Conservation (phyloP, 1,139 yeast species). For the Pichia sp. region DNA sequence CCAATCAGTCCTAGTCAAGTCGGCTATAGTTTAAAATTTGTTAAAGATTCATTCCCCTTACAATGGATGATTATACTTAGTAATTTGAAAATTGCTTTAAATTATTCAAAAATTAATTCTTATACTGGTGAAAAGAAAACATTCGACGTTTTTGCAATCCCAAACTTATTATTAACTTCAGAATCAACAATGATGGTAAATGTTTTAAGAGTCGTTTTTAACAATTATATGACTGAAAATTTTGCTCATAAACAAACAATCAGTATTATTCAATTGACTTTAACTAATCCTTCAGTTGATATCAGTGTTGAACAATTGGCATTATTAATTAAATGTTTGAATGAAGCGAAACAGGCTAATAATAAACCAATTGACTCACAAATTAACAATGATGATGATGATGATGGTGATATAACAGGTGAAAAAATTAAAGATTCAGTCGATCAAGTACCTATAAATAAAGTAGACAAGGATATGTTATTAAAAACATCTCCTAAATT, state of each 20-base stretch:
- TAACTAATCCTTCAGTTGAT: constrained; percentile 24
- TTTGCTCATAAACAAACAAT: constrained; percentile 16
- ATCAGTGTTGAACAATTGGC: constrained; percentile 23
- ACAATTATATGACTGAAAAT: constrained; percentile 1
- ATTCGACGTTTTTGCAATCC: constrained; percentile 44
- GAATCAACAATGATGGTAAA: constrained; percentile 45
- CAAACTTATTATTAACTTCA: constrained; percentile 46
- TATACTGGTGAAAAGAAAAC: constrained; percentile 17
- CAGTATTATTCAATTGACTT: constrained; percentile 17
- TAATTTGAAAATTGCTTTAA: constrained; percentile 36
- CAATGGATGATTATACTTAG: constrained; percentile 40
- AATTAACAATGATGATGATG: not conserved
- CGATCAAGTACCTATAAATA: no score
- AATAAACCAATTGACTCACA: not conserved
- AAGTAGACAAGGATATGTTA: constrained; percentile 1
- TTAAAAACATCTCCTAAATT: constrained; percentile 14
- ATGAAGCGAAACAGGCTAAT: not conserved
- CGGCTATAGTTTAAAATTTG: constrained; percentile 55
- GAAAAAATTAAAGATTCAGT: no score
- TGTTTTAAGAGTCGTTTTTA: constrained; percentile 15
- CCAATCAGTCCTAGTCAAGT: constrained; percentile 39
- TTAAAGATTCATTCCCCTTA: constrained; percentile 47
- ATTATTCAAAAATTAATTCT: constrained; percentile 28
- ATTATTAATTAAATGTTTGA: constrained; percentile 16
- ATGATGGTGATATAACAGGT: not conserved